Evolutionary conservation across 1,139 yeast species (phyloP).

Genomic region (Diutina scorzettiae): DNA sequence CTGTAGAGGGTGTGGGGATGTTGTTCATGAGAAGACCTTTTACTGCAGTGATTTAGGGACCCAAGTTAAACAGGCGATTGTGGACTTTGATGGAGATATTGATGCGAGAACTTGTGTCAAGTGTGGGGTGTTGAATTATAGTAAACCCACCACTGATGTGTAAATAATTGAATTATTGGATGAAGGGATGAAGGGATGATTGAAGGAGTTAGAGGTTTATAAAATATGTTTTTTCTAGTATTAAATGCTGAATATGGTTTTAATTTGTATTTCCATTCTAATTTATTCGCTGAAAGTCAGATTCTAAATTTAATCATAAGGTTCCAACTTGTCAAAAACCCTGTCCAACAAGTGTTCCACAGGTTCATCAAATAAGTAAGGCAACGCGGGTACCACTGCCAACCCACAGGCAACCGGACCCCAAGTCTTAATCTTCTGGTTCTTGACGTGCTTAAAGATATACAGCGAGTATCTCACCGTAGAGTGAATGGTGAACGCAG

Average conservation of each 20-base stretch:
- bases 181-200: too few relatives aligned
- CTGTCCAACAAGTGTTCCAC: constrained; percentile 61
- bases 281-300: too few relatives aligned
- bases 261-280: too few relatives aligned
- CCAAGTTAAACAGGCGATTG: constrained; percentile 76
- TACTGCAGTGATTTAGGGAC: constrained; percentile 78
- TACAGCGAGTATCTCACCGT: constrained; percentile 61
- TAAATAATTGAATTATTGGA: too few relatives aligned
- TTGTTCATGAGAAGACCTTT: constrained; percentile 60
- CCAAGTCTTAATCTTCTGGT: constrained; percentile 35
- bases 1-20: constrained; percentile 53
- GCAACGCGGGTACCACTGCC: constrained; percentile 67
- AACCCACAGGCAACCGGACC: constrained; percentile 76
- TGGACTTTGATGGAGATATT: constrained; percentile 51
- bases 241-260: too few relatives aligned
- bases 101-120: constrained; percentile 58
- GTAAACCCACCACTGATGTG: constrained; percentile 33
- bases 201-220: too few relatives aligned
- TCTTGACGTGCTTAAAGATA: constrained; percentile 35
- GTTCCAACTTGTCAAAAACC: constrained; percentile 36
- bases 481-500: constrained; percentile 77
- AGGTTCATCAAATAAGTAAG: constrained; percentile 74
- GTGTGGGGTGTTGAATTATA: constrained; percentile 63
- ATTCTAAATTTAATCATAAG: background rate
- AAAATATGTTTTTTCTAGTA: too few relatives aligned